Percentiles rank a stretch among this genome's conserved stretches.
Evolutionary conservation across 208 protist genomes (phyloP).

Genomic region (Trypanosoma mega): DNA sequence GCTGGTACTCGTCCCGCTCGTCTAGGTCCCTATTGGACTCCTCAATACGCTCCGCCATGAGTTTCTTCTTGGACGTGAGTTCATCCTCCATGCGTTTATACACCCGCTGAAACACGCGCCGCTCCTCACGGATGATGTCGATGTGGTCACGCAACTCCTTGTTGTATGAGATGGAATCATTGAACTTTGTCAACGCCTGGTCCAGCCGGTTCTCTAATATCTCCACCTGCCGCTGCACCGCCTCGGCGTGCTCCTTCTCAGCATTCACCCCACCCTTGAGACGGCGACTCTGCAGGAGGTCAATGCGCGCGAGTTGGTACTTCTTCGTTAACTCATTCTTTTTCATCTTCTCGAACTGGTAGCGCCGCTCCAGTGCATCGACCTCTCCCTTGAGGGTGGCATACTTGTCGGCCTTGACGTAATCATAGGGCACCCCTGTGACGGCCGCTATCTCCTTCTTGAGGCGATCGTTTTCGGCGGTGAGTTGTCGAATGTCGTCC

Average conservation of each 20-base stretch:
- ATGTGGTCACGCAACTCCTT: slow-evolving; percentile 95
- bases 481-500: slow-evolving; percentile 72
- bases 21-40: slow-evolving; percentile 95
- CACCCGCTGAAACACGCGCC: slow-evolving; percentile 96
- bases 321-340: slow-evolving; percentile 88
- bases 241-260: slow-evolving; percentile 87
- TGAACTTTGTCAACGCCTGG: slow-evolving; percentile 95
- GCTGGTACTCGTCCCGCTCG: slow-evolving; percentile 88
- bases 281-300: slow-evolving; percentile 82
- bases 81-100: slow-evolving; percentile 96
- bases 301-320: slow-evolving; percentile 83
- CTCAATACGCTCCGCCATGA: slow-evolving; percentile 95
- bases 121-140: slow-evolving; percentile 94
- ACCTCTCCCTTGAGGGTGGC: slow-evolving; percentile 80
- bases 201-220: slow-evolving; percentile 96
- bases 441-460: slow-evolving; percentile 85
- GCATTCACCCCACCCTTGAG: slow-evolving; percentile 90
- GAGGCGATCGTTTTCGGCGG: slow-evolving; percentile 83
- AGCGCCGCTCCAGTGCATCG: slow-evolving; percentile 84
- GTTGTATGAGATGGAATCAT: slow-evolving; percentile 95
- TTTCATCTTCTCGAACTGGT: slow-evolving; percentile 92
- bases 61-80: slow-evolving; percentile 89
- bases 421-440: slow-evolving; percentile 75
- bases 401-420: slow-evolving; percentile 87
- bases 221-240: slow-evolving; percentile 91